phyloP scores from a whole-genome alignment of 2,329 filamentous ascomycete species.

The Whalleya microplaca region DNA sequence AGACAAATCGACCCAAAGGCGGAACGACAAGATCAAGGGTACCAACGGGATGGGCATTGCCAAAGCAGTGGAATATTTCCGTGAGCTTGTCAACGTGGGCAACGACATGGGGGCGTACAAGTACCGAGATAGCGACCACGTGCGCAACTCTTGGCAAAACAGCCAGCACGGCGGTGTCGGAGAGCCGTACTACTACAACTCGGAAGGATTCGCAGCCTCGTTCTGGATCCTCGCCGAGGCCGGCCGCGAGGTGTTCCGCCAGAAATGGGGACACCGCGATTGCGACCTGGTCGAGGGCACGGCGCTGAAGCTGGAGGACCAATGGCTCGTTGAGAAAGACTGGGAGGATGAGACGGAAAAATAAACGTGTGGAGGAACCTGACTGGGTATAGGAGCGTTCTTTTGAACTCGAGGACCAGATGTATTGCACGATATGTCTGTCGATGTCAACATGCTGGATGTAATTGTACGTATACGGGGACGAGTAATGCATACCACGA shows the following conservation, averaged over 20 bases:
- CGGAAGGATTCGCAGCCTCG: conserved; percentile 47
- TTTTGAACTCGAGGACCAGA: background rate
- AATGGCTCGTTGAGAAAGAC: conserved; percentile 36
- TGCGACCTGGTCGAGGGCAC: conserved; percentile 33
- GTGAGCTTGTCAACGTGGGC: conserved; percentile 31
- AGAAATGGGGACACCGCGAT: conserved; percentile 36
- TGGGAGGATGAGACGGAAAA: conserved; percentile 23
- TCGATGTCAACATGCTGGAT: background rate
- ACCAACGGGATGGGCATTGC: conserved; percentile 15
- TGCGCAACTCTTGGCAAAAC: conserved; percentile 56
- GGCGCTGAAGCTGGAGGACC: conserved; percentile 32
- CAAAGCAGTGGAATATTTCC: conserved; percentile 35
- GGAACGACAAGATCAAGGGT: conserved; percentile 12
- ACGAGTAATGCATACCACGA: background rate
- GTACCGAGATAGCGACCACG: conserved; percentile 28
- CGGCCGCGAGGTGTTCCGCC: conserved; percentile 43
- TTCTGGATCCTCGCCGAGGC: conserved; percentile 51
- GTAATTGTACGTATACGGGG: background rate
- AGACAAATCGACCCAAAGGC: conserved; percentile 8
- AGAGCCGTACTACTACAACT: conserved; percentile 57
- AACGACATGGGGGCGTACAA: conserved; percentile 38
- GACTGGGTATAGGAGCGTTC: background rate
- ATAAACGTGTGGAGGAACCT: background rate
- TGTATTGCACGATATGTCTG: background rate
- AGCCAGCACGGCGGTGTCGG: conserved; percentile 54